A percentile compares a stretch with the other conserved stretches of the same genome.
Evolutionary conservation across 2,329 filamentous ascomycete genomes (phyloP).

Genomic region (Stagonosporopsis tanaceti): DNA sequence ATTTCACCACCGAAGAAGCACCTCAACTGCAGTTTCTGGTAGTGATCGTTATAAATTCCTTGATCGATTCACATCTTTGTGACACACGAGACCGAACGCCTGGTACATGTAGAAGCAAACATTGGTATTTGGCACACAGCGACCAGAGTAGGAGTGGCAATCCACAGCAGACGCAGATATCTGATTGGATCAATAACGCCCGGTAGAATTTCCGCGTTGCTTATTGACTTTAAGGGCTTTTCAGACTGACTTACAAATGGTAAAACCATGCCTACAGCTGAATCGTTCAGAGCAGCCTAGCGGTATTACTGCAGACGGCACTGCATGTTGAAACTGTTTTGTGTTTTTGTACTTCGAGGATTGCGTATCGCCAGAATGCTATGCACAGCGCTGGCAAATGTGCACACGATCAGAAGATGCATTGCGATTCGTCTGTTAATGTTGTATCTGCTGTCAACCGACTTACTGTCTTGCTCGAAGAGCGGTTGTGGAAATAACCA

Average conservation of each 20-base stretch:
- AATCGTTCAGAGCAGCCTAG: neutral
- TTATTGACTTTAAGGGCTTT: neutral
- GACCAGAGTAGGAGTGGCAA: neutral
- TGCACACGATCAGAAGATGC: neutral
- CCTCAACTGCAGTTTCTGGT: slow-evolving; percentile 1
- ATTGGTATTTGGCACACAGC: slow-evolving; percentile 5
- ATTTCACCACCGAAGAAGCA: slow-evolving; percentile 4
- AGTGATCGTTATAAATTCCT: slow-evolving; percentile 3
- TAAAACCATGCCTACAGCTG: neutral
- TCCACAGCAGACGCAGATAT: neutral
- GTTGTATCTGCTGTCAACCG: neutral
- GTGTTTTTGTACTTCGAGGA: neutral
- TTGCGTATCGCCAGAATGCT: neutral
- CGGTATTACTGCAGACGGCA: neutral
- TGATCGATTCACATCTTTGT: neutral
- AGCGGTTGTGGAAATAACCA: slow-evolving; percentile 1
- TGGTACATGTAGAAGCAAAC: slow-evolving; percentile 1
- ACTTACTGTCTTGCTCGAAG: neutral
- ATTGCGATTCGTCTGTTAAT: neutral
- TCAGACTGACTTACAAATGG: neutral
- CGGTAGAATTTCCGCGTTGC: slow-evolving; percentile 7
- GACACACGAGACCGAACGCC: neutral
- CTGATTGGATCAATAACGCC: slow-evolving; percentile 1
- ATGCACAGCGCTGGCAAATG: neutral
- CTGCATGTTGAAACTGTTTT: neutral